Evolutionary conservation across 2,329 filamentous ascomycete genomes (phyloP).

Genomic region (Neopestalotiopsis rosae): DNA sequence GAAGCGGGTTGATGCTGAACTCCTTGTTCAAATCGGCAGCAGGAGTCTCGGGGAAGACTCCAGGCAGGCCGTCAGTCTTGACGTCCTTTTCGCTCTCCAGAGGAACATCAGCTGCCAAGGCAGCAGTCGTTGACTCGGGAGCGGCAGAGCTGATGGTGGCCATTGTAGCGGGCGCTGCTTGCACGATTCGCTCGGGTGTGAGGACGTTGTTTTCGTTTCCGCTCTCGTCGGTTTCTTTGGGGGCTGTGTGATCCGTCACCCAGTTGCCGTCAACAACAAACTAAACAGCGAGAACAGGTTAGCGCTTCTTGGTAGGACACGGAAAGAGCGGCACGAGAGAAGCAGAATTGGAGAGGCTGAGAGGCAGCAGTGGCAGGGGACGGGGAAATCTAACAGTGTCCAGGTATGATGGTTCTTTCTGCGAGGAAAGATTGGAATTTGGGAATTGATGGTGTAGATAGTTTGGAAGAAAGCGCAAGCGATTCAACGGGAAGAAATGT

Average conservation of each 20-base stretch:
- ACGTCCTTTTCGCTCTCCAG: slow-evolving; percentile 44
- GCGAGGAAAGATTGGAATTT: neutral
- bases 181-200: slow-evolving; percentile 70
- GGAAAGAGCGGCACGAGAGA: neutral
- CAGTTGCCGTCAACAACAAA: slow-evolving; percentile 95
- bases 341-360: neutral
- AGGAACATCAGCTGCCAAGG: slow-evolving; percentile 69
- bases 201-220: slow-evolving; percentile 96
- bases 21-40: slow-evolving; percentile 54
- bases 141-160: slow-evolving; percentile 69
- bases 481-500: neutral
- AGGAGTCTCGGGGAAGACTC: slow-evolving; percentile 77
- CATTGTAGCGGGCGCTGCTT: slow-evolving; percentile 50
- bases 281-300: slow-evolving; percentile 50
- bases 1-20: slow-evolving; percentile 65
- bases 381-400: neutral
- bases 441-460: neutral
- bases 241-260: slow-evolving; percentile 81
- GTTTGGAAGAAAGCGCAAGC: neutral
- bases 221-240: slow-evolving; percentile 80
- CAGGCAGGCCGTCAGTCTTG: slow-evolving; percentile 59
- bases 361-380: neutral
- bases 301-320: neutral
- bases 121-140: slow-evolving; percentile 74
- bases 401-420: neutral